Evolutionary conservation across 169 alveolate genomes (phyloP).

Genomic region (Hepatocystis sp.): DNA sequence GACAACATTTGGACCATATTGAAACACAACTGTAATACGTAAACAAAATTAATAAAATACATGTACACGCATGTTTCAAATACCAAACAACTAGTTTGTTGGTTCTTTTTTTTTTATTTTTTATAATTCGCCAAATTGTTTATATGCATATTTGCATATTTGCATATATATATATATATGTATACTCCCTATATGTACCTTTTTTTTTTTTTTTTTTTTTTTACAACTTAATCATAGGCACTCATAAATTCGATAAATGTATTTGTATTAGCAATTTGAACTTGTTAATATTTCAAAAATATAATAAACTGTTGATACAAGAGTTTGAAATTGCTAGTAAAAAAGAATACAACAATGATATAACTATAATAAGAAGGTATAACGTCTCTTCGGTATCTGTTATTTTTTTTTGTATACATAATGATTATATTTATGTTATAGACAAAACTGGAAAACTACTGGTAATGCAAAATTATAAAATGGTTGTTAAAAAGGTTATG

Average conservation of each 20-base stretch:
- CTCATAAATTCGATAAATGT: constrained; percentile 44
- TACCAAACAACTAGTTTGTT: too few relatives aligned
- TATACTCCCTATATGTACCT: not conserved
- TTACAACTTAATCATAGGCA: not conserved
- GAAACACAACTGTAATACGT: constrained; percentile 44
- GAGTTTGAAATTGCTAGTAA: constrained; percentile 4
- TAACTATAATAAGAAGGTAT: constrained; percentile 26
- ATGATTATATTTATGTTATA: constrained; percentile 26
- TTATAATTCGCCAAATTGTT: too few relatives aligned
- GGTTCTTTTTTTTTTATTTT: too few relatives aligned
- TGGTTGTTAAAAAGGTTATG: not conserved
- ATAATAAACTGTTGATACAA: constrained; percentile 7
- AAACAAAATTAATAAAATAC: too few relatives aligned
- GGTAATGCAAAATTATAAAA: constrained; percentile 23
- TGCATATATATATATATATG: too few relatives aligned
- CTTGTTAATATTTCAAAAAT: constrained; percentile 32
- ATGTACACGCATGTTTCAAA: too few relatives aligned
- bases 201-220: not conserved
- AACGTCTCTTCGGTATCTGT: constrained; percentile 1
- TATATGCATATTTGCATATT: too few relatives aligned
- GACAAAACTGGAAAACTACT: constrained; percentile 31
- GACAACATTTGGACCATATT: constrained; percentile 26
- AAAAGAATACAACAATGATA: constrained; percentile 34
- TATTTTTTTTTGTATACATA: constrained; percentile 21
- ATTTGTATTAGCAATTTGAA: constrained; percentile 22